phyloP scores from a whole-genome alignment of 2,329 filamentous ascomycete species.

The Alternaria atra region DNA sequence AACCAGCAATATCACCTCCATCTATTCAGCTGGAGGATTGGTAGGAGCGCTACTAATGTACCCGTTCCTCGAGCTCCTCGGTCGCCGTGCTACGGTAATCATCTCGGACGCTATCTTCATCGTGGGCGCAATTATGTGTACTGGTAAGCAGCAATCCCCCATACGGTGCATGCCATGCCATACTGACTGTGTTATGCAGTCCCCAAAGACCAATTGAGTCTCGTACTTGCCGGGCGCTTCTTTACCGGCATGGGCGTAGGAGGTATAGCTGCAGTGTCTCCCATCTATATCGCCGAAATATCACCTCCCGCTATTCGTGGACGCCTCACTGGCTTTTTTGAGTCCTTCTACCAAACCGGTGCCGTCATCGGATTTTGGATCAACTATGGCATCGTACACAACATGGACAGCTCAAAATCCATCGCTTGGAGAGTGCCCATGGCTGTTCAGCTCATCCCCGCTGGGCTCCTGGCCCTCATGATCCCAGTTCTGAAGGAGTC shows the following conservation, averaged over 20 bases:
- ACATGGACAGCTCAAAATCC: conserved; percentile 56
- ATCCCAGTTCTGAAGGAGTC: conserved; percentile 48
- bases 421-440: conserved; percentile 71
- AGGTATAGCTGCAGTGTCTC: conserved; percentile 50
- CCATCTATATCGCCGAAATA: conserved; percentile 52
- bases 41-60: conserved; percentile 62
- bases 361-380: conserved; percentile 59
- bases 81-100: conserved; percentile 62
- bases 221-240: conserved; percentile 56
- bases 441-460: conserved; percentile 56
- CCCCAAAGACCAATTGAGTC: conserved; percentile 43
- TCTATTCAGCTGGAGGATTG: conserved; percentile 61
- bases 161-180: not conserved
- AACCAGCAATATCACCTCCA: conserved; percentile 60
- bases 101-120: conserved; percentile 58
- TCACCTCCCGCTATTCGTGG: conserved; percentile 70
- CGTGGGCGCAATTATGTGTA: conserved; percentile 52
- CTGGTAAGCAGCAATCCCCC: conserved; percentile 8
- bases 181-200: conserved; percentile 14
- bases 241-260: conserved; percentile 51
- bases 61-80: conserved; percentile 57
- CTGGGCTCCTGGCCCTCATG: conserved; percentile 46
- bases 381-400: conserved; percentile 52
- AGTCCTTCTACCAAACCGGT: conserved; percentile 70
- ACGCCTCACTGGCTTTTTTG: conserved; percentile 71